Evolutionary conservation across 2,329 filamentous ascomycete genomes (phyloP), one percentile per base, ranked within the genome.

Genomic region (Nannizziopsis arthrosporioides): DNA sequence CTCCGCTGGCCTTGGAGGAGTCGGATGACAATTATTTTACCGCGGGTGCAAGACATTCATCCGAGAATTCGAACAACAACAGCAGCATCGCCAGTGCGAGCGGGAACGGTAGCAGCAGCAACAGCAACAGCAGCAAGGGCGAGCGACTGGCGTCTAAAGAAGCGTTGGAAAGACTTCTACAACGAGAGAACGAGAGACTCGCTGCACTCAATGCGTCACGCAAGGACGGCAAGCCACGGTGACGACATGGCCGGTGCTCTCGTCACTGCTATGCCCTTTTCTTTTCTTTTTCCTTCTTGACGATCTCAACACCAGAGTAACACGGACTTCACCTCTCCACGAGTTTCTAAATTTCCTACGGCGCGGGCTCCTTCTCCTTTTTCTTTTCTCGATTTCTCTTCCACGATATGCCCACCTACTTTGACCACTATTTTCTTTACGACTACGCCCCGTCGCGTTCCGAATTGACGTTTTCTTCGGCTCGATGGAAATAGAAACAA

Each of bases 1-100:
- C 69, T 3, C 69, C 69, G 10, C 56, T 72, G 42, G 64, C 60
- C 1, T 59, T 72, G 7, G 67, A 67, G 44, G 63, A 66, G 47
- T 54, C 50, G n/a, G 55, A 53, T 37, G 45, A 42, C 7, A 14
- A 64, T 43, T 72, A 71, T 48, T 59, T 72, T 9, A 59, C 60
- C 4, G 61, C 62, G 6, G 66, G 67, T 17, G 54, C 40, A 3
- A 11, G 30, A 31, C 17, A 36, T 31, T 49, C 47, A 7, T 11
- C 41, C 6, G 40, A 43, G 31, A 44, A 27, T 27, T 27, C 22
- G 3, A 3, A 27, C 3, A 8, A 37, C n/a, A 14, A 37, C 35
- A 37, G 8, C 35, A 14, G 3, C 17, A 17, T 37, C 35, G 8
- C 3, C n/a, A 17, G n/a, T 6, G 35, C n/a, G 3, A 6, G n/a